Percentiles rank a stretch among this genome's conserved stretches.
Evolutionary conservation across 768 basidiomycete species (phyloP).

Genomic region (Boletus sensibilis): DNA sequence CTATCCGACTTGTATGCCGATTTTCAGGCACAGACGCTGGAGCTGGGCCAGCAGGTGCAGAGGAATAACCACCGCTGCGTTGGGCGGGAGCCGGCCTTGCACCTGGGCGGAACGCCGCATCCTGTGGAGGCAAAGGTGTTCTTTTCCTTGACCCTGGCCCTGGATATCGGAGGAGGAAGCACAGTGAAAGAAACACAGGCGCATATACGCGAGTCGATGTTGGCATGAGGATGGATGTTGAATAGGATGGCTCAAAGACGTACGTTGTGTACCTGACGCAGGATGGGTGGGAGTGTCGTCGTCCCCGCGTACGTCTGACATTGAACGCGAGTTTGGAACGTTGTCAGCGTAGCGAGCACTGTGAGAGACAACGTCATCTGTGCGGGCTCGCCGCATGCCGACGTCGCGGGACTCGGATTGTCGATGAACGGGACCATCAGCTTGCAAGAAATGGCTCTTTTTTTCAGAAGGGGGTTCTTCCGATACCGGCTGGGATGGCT

Average conservation of each 20-base stretch:
- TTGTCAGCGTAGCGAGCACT: constrained; percentile 16
- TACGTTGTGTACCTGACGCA: constrained; percentile 37
- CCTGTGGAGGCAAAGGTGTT: constrained; percentile 38
- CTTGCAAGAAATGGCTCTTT: constrained; percentile 27
- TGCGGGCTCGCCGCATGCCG: constrained; percentile 16
- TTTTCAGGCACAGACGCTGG: constrained; percentile 9
- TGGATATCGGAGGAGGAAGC: constrained; percentile 20
- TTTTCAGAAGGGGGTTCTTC: constrained; percentile 10
- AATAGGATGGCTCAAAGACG: constrained; percentile 34
- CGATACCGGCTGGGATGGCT: constrained; percentile 14
- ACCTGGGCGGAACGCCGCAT: constrained; percentile 28
- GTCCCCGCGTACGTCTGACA: constrained; percentile 19
- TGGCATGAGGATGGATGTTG: constrained; percentile 30
- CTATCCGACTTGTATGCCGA: constrained; percentile 1
- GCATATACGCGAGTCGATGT: constrained; percentile 25
- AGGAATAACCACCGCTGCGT: constrained; percentile 10
- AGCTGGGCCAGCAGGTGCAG: background rate
- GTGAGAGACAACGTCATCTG: constrained; percentile 19
- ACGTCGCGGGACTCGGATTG: constrained; percentile 16
- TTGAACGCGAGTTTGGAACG: constrained; percentile 19
- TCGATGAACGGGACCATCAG: constrained; percentile 12
- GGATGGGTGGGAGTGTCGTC: constrained; percentile 19
- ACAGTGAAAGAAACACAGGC: constrained; percentile 19
- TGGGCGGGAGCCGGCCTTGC: constrained; percentile 12
- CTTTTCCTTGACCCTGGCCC: constrained; percentile 35